Conservation (phyloP, 2,329 filamentous ascomycete genomes). For the Talaromyces islandicus region DNA sequence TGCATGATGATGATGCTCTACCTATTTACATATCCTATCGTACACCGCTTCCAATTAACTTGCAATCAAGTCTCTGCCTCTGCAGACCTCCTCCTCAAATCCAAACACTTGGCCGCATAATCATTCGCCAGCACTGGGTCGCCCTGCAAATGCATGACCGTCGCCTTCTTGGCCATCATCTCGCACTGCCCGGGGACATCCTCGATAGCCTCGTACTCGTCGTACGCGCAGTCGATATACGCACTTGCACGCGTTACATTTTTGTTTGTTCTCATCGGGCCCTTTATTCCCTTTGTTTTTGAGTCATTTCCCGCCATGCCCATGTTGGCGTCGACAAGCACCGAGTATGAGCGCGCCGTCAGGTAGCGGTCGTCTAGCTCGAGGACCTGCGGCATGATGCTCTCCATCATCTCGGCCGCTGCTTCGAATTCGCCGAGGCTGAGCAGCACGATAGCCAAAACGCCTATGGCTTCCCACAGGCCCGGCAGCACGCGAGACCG, state of each 20-base stretch:
- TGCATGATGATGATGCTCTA: not conserved
- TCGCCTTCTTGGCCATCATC: constrained; percentile 75
- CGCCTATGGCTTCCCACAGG: constrained; percentile 67
- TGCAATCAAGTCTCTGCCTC: not conserved
- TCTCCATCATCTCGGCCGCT: constrained; percentile 58
- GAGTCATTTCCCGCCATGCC: constrained; percentile 57
- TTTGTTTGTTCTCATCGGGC: constrained; percentile 43
- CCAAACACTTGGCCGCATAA: constrained; percentile 60
- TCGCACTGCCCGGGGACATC: constrained; percentile 68
- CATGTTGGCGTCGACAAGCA: constrained; percentile 71
- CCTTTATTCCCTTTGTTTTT: not conserved
- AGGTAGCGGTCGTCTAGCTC: constrained; percentile 62
- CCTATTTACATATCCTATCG: not conserved
- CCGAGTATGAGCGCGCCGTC: constrained; percentile 60
- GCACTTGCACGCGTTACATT: constrained; percentile 54
- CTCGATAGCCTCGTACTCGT: constrained; percentile 60
- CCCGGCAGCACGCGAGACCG: constrained; percentile 61
- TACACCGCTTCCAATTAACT: not conserved
- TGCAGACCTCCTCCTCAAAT: constrained; percentile 33
- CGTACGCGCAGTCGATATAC: constrained; percentile 58
- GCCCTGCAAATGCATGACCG: constrained; percentile 64
- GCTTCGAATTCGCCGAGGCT: constrained; percentile 65
- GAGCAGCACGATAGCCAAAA: constrained; percentile 63
- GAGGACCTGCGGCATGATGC: constrained; percentile 68
- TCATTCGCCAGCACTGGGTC: constrained; percentile 60